Evolutionary conservation across 805 yeast genomes (phyloP).

Genomic region (Saccharomyces mikatae): DNA sequence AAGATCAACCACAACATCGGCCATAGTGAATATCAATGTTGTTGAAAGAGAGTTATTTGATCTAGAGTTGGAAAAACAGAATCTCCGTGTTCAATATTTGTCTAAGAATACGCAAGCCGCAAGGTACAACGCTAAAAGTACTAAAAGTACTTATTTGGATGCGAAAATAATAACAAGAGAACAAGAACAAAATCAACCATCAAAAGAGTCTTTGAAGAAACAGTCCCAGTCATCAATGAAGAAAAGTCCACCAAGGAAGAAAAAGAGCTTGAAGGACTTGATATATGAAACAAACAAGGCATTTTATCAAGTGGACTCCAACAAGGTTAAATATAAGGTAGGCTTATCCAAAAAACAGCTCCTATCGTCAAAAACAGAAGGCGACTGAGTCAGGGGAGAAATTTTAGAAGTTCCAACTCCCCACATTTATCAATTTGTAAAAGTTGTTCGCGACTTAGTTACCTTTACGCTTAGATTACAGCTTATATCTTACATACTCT

Average conservation of each 20-base stretch:
- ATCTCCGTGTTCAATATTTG: neutral
- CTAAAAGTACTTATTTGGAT: neutral
- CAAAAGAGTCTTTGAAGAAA: neutral
- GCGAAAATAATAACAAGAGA: neutral
- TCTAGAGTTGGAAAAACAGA: neutral
- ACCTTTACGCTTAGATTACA: neutral
- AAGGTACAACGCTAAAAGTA: neutral
- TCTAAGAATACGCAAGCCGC: neutral
- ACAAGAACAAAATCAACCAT: neutral
- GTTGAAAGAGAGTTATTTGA: neutral
- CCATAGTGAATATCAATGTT: neutral
- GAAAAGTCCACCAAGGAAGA: neutral
- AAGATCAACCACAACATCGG: neutral
- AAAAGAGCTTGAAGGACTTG: conserved; percentile 14
- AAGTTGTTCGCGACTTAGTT: neutral
- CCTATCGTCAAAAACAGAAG: neutral
- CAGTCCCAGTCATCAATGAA: neutral
- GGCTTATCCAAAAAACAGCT: conserved; percentile 18
- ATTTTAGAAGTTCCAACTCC: conserved; percentile 1
- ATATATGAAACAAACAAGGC: conserved; percentile 20
- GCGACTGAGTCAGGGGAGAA: conserved; percentile 11
- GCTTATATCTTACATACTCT: neutral
- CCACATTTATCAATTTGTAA: neutral
- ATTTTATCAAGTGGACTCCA: conserved; percentile 21
- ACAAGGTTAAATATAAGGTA: conserved; percentile 17